Percentiles rank a stretch among this genome's conserved stretches.
Conservation (phyloP, 495 filamentous ascomycete genomes). For the Xylaria curta region DNA sequence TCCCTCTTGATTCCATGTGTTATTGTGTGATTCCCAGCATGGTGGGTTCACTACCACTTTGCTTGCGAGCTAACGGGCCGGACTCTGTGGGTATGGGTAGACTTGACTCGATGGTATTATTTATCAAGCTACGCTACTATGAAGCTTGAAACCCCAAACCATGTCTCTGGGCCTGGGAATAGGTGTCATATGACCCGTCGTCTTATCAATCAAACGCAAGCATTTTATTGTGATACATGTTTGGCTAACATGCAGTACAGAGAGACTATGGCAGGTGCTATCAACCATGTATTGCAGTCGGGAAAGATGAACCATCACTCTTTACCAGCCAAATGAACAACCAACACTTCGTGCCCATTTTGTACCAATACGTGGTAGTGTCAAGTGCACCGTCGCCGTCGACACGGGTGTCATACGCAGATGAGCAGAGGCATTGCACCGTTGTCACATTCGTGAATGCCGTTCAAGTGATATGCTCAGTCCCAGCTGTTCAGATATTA, state of each 20-base stretch:
- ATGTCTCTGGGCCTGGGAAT: not conserved
- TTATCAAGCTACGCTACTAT: not conserved
- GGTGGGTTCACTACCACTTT: not conserved
- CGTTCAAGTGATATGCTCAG: not conserved
- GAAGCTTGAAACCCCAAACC: too few relatives aligned
- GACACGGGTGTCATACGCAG: not conserved
- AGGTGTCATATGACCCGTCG: not conserved
- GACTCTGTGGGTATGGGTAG: not conserved
- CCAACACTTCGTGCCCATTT: not conserved
- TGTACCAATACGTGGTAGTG: not conserved
- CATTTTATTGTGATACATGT: not conserved
- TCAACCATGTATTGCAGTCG: too few relatives aligned
- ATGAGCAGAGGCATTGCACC: not conserved
- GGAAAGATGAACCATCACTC: not conserved
- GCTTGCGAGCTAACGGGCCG: not conserved
- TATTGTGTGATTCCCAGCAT: not conserved
- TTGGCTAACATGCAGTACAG: not conserved
- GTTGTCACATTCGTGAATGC: not conserved
- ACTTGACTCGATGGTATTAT: not conserved
- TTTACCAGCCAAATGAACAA: not conserved
- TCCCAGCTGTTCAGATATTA: not conserved
- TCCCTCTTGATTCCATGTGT: not conserved
- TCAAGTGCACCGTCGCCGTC: too few relatives aligned
- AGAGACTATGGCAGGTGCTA: not conserved
- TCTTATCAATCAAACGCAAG: not conserved